Evolutionary conservation across 208 protist genomes (phyloP), one percentile per base, ranked within the genome.

Genomic region (Crithidia sp.): DNA sequence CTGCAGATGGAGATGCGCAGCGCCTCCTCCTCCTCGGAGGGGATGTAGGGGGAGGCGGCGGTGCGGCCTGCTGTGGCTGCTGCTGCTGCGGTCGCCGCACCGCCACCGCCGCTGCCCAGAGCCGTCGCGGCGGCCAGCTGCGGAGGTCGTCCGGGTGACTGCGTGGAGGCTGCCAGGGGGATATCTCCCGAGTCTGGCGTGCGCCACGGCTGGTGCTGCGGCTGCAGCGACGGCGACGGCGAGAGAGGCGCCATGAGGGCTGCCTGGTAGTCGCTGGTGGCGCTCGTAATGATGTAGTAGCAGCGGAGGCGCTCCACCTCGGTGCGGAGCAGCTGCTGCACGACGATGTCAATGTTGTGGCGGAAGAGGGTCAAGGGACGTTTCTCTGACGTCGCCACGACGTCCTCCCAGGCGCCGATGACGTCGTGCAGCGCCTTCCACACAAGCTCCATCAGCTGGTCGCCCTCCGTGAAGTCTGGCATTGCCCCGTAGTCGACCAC

Each of bases 251-350:
- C 59, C 13, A 74, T 47, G 9, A 77, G 65, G 43, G 71, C 72
- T 52, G 71, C 43, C 19, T 79, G 75, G 70, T 85, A 71, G 43
- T 71, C 76, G 0, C 67, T 36, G 12, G 70, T 69, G 17, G 79
- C 71, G 50, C 72, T 77, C 9, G 81, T 89, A 53, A 96, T 82
- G 71, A 85, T 65, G 55, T 84, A 79, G 69, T 86, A 87, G 63
- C 85, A 96, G 37, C 82, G 74, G 61, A 93, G 67, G 47, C 88
- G 83, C 78, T 91, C 85, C 67, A 92, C 67, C 72, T 96, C 91
- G 0, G 82, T 85, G 39, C 73, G 77, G 45, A 96, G 77, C 16
- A 96, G 64, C 56, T 79, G 79, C 44, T 85, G 76, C 53, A 94
- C 72, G 13, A 96, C 72, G 28, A 85, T 84, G 10, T 79, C 81